Percentiles rank a stretch among this genome's conserved stretches.
phyloP scores from a whole-genome alignment of 2,329 filamentous ascomycete genomes.

The Colletotrichum sublineola region DNA sequence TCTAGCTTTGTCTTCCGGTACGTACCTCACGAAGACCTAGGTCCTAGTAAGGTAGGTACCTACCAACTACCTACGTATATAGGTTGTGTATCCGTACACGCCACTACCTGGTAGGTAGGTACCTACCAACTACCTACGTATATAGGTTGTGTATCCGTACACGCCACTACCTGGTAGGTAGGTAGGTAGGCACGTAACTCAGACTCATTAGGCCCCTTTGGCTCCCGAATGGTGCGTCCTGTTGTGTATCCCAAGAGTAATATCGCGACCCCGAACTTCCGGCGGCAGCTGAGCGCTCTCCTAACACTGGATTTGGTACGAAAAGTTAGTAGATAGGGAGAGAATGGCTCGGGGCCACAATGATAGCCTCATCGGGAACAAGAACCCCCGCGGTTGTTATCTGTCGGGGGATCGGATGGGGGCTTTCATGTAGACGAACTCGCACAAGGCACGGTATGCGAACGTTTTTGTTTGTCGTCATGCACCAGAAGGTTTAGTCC shows the following conservation, averaged over 20 bases:
- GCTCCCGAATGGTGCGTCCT: constrained; percentile 12
- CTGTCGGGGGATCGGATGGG: not conserved
- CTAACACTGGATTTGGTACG: not conserved
- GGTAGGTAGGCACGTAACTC: not conserved
- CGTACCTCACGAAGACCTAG: not conserved
- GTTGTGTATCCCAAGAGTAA: constrained; percentile 24
- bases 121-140: not conserved
- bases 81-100: too few relatives aligned
- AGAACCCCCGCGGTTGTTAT: not conserved
- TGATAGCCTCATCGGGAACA: constrained; percentile 12
- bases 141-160: too few relatives aligned
- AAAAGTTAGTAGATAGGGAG: not conserved
- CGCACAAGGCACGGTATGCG: not conserved
- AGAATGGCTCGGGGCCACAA: not conserved
- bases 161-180: not conserved
- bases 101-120: not conserved
- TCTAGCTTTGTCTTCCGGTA: not conserved
- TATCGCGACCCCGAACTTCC: constrained; percentile 6
- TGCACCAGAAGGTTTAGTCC: not conserved
- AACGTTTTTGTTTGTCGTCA: not conserved
- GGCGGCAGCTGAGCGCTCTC: constrained; percentile 2
- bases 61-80: too few relatives aligned
- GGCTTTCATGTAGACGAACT: not conserved
- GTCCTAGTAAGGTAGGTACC: not conserved
- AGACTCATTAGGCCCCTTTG: not conserved